phyloP scores from a whole-genome alignment of 805 yeast species.

The Candida michaelii region DNA sequence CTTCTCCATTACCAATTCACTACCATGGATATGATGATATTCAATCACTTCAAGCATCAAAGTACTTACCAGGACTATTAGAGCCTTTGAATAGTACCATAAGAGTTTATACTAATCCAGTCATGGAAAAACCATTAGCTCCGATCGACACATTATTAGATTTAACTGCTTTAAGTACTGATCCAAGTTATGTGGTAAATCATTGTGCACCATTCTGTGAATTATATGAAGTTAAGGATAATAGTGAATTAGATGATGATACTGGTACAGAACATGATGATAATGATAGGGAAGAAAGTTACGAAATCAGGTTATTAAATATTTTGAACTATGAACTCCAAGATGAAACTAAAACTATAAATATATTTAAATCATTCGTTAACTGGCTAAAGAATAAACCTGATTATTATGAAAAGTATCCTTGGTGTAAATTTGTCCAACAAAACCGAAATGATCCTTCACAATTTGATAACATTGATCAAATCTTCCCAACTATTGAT shows the following conservation, averaged over 20 bases:
- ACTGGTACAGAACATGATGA: neutral
- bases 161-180: constrained; percentile 1
- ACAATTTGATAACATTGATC: constrained; percentile 1
- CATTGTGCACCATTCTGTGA: constrained; percentile 18
- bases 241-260: neutral
- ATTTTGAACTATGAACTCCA: neutral
- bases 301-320: constrained; percentile 12
- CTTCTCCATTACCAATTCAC: constrained; percentile 8
- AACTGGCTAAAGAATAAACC: constrained; percentile 30
- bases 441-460: neutral
- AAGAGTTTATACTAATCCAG: constrained; percentile 11
- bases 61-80: neutral
- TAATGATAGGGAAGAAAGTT: neutral
- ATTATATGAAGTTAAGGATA: constrained; percentile 10
- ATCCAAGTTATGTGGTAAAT: neutral
- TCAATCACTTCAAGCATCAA: constrained; percentile 4
- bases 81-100: neutral
- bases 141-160: constrained; percentile 6
- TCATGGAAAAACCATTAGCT: constrained; percentile 15
- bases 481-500: constrained; percentile 2
- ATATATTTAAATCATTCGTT: constrained; percentile 1
- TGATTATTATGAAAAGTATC: constrained; percentile 14
- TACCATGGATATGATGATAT: constrained; percentile 6
- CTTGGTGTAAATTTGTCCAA: constrained; percentile 19
- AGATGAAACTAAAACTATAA: neutral